Evolutionary conservation across 1,284 basidiomycete genomes (phyloP).

Genomic region (Puccinia coronata): DNA sequence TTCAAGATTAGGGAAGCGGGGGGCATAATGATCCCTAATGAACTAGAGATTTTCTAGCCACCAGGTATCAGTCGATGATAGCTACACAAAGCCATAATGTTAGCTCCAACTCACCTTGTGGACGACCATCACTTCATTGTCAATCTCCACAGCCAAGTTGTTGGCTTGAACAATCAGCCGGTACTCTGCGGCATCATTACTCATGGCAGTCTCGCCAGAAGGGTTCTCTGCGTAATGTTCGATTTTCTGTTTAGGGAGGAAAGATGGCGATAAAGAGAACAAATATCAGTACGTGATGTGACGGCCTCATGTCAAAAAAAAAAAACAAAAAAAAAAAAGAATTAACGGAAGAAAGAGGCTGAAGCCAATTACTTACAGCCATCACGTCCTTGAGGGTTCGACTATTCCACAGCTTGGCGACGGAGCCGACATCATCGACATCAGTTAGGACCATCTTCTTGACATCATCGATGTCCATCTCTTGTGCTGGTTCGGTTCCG

Average conservation of each 20-base stretch:
- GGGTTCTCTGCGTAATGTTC: slow-evolving; percentile 42
- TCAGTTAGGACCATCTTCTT: slow-evolving; percentile 54
- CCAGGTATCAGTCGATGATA: slow-evolving; percentile 9
- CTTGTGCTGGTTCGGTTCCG: slow-evolving; percentile 34
- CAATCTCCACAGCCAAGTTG: slow-evolving; percentile 95
- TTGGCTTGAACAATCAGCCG: slow-evolving; percentile 94
- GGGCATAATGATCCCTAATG: slow-evolving; percentile 94
- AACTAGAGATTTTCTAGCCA: slow-evolving; percentile 65
- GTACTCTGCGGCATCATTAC: slow-evolving; percentile 68
- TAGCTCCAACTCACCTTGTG: slow-evolving; percentile 70
- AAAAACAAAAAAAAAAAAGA: neutral
- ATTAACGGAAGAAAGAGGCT: no score
- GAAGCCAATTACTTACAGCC: slow-evolving; percentile 6
- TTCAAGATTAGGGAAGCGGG: slow-evolving; percentile 95
- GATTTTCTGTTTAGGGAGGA: slow-evolving; percentile 40
- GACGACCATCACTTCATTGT: slow-evolving; percentile 95
- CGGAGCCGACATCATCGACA: slow-evolving; percentile 41
- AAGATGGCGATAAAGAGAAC: neutral
- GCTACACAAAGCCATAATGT: neutral
- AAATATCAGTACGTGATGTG: neutral
- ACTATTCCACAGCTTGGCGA: slow-evolving; percentile 44
- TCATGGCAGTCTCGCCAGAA: slow-evolving; percentile 34
- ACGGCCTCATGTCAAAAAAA: no score
- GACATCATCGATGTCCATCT: slow-evolving; percentile 53
- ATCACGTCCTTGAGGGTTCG: slow-evolving; percentile 26